Base-by-base conservation (phyloP, 2,329 filamentous ascomycete genomes). In the Westerdykella ornata region DNA sequence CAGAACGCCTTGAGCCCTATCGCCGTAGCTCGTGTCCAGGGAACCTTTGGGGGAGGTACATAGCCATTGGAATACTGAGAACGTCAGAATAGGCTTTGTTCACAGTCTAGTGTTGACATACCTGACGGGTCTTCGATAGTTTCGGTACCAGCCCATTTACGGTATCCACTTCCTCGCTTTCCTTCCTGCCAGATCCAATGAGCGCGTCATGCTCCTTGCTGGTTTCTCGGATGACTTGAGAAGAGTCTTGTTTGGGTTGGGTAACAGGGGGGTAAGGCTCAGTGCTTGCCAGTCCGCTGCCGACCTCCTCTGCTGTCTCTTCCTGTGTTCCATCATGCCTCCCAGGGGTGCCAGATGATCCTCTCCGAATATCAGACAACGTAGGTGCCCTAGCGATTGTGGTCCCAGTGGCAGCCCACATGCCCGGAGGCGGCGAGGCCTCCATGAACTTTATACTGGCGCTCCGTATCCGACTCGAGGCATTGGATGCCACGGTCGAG, bases 1-100 rank as follows among this genome's bases (percentile, higher is more conserved):
- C 80, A 82, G 57, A 85, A 86, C 0, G 77, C 74, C 19, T 73
- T 68, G 11, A 81, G 57, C 1, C 75, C 78, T 39, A 80, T 77
- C 15, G 63, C 68, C 1, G 78, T 76, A 1, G 80, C 76, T 43
- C 80, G 75, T 28, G 69, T 73, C 69, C 76, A 78, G 0, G 78
- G 69, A 2, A 71, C 51, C 41, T 70, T 68, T 1, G 69, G 68
- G 5, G 69, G 69, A 19, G 66, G 62, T 16, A 64, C 47, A 48
- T 71, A 72, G 45, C 68, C 68, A 37, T 63, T 69, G 16, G 57
- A 47, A 42, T 63, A 65, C 60, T 61, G 35, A 7, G 30, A 33
- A 33, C 8, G 30, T 33, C 13, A 33, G 30, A 9, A 26, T 11
- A 26, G 8, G 22, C 4, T 11, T n/a, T 3, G 22, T 3, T 26